A percentile compares a stretch with the other conserved stretches of the same genome.
Conservation (phyloP, 495 filamentous ascomycete species). For the Penicillium subrubescens region DNA sequence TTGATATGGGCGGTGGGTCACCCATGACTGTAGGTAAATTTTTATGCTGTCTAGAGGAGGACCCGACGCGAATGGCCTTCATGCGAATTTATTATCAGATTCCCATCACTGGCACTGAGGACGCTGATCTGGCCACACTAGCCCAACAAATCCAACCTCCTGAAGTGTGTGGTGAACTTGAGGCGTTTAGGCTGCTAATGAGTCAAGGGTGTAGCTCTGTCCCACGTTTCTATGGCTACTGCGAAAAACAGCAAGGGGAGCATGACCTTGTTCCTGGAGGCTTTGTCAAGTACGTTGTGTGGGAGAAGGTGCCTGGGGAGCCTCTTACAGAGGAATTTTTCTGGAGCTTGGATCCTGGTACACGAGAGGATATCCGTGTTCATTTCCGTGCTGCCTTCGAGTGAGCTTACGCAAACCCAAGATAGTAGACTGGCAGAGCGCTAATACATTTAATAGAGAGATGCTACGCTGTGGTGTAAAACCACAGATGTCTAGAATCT, state of each 20-base stretch:
- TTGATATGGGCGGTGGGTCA: background rate
- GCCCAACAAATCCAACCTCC: slow-evolving; percentile 12
- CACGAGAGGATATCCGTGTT: slow-evolving; percentile 17
- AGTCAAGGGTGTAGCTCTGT: slow-evolving; percentile 14
- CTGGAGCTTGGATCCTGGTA: slow-evolving; percentile 20
- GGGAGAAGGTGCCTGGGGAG: slow-evolving; percentile 23
- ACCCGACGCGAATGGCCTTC: slow-evolving; percentile 13
- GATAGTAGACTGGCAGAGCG: background rate
- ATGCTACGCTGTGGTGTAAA: too few species aligned
- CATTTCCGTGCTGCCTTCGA: slow-evolving; percentile 18
- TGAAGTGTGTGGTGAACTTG: slow-evolving; percentile 18
- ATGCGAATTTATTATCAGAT: too few species aligned
- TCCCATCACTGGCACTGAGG: slow-evolving; percentile 24
- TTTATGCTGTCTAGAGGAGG: slow-evolving; percentile 16
- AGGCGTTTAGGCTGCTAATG: slow-evolving; percentile 10
- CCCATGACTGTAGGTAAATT: slow-evolving; percentile 3
- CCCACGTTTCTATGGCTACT: slow-evolving; percentile 19
- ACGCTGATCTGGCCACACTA: slow-evolving; percentile 18
- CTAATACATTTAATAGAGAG: too few species aligned
- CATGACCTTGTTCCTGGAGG: slow-evolving; percentile 21
- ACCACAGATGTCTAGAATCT: too few species aligned
- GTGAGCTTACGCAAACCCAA: slow-evolving; percentile 16
- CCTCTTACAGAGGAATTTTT: slow-evolving; percentile 22
- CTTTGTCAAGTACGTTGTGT: slow-evolving; percentile 21
- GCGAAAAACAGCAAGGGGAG: too few species aligned